Conservation (phyloP, 768 basidiomycete species). For the Kwoniella pini region DNA sequence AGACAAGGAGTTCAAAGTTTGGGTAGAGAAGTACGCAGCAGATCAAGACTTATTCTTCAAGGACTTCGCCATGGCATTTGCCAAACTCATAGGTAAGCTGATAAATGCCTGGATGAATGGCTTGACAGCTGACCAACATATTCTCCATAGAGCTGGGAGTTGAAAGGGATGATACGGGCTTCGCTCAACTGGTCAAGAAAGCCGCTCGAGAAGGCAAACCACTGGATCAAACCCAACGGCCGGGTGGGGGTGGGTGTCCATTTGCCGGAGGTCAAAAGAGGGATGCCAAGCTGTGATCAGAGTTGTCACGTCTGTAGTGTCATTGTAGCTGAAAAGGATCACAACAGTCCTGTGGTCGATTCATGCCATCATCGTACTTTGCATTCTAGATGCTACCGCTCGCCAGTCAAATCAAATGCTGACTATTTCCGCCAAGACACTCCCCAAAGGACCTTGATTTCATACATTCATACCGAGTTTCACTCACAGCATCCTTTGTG, state of each 20-base stretch:
- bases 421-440: too few relatives aligned
- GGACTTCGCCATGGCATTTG: conserved; percentile 53
- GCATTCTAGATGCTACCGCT: too few relatives aligned
- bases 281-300: conserved; percentile 9
- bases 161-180: conserved; percentile 52
- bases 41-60: conserved; percentile 54
- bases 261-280: conserved; percentile 44
- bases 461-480: too few relatives aligned
- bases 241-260: conserved; percentile 50
- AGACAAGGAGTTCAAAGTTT: conserved; percentile 47
- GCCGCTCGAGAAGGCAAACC: conserved; percentile 52
- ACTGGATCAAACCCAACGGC: conserved; percentile 35
- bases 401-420: too few relatives aligned
- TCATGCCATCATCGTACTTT: too few relatives aligned
- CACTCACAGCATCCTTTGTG: neutral
- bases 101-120: too few relatives aligned
- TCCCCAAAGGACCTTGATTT: too few relatives aligned
- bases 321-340: neutral
- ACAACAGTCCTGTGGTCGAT: too few relatives aligned
- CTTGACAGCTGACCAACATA: too few relatives aligned
- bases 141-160: conserved; percentile 52
- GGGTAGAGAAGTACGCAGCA: conserved; percentile 54
- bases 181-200: conserved; percentile 51
- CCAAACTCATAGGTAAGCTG: conserved; percentile 50
- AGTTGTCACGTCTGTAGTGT: too few relatives aligned